Base-by-base conservation (phyloP, 768 basidiomycete species). In the Boletus reticuloceps region DNA sequence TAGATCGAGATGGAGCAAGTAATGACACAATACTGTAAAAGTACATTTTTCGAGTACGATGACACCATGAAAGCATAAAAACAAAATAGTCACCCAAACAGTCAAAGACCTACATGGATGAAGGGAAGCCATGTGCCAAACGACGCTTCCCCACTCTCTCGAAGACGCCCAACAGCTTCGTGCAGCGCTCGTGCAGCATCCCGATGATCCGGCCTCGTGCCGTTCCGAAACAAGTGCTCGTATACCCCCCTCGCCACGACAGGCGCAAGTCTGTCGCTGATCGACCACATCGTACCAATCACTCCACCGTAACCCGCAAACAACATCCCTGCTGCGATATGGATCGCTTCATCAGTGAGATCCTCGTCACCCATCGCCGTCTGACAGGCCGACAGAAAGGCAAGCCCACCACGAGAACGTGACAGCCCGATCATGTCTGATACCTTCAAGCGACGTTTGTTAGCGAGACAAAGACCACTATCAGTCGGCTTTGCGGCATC, bases 191-290 rank as follows among this genome's bases (percentile, higher is more conserved):
- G 29, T 9, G 29, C 29, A 29, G 50, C 55, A 4, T 51, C 47
- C 12, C 43, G 41, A 12, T 34, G 27, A 41, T 59, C 55, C 9
- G 34, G 50, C 22, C 16, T 0, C 4, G 10, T 31, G 13, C 10
- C 29, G 2, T 22, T 34, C 29, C 10, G 6, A 32, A 47, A 41
- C 16, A 59, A 31, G 6, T 45, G 20, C n/a, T 12, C 7, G 12
- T 78, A 78, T 29, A 77, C 69, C 11, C 61, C 60, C 37, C 55
- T 57, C 4, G 74, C 65, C 44, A 78, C 58, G 4, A 38, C 13
- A 7, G 75, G 72, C 3, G 69, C 78, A 53, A 73, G 67, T 1
- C 5, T 36, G 14, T 51, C 50, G 12, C 34, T 36, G 42, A 51
- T 37, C 34, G 34, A 44, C 50, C 42, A 51, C 50, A 51, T 44